A percentile compares a stretch with the other conserved stretches of the same genome.
Conservation (phyloP, 306 rosid species). For the Medicago ruthenica region DNA sequence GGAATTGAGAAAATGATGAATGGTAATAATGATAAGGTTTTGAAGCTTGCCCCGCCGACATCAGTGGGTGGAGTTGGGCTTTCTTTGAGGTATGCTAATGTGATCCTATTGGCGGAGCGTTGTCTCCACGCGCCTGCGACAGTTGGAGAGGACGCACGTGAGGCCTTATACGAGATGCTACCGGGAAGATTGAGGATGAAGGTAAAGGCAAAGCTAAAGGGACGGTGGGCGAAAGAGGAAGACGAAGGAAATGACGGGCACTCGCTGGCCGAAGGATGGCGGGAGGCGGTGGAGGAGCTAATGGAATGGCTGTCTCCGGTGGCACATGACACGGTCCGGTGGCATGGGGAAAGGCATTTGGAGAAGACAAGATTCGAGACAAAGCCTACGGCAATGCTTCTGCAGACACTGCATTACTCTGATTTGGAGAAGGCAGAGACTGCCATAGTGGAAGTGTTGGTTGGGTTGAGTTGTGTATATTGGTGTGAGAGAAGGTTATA, state of each 20-base stretch:
- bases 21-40: slow-evolving; percentile 37
- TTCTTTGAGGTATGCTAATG: slow-evolving; percentile 62
- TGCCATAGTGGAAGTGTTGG: slow-evolving; percentile 71
- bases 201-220: slow-evolving; percentile 56
- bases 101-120: slow-evolving; percentile 57
- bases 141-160: slow-evolving; percentile 51
- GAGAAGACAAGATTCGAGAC: slow-evolving; percentile 52
- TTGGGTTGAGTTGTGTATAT: slow-evolving; percentile 68
- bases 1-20: background rate
- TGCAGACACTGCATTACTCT: slow-evolving; percentile 76
- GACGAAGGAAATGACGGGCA: slow-evolving; percentile 17
- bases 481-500: slow-evolving; percentile 48
- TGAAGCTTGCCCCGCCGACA: slow-evolving; percentile 43
- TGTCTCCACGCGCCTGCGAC: slow-evolving; percentile 56
- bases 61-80: slow-evolving; percentile 75
- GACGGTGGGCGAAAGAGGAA: slow-evolving; percentile 39
- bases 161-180: slow-evolving; percentile 61
- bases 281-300: slow-evolving; percentile 70
- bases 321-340: slow-evolving; percentile 63
- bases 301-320: slow-evolving; percentile 69
- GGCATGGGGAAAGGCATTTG: slow-evolving; percentile 62
- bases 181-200: slow-evolving; percentile 53
- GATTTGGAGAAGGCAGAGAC: slow-evolving; percentile 86
- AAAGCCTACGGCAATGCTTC: slow-evolving; percentile 47
- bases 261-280: slow-evolving; percentile 65